Percentiles rank a stretch among this genome's conserved stretches.
Evolutionary conservation across 106 monocot genomes (phyloP).

Genomic region (Ottelia alismoides): DNA sequence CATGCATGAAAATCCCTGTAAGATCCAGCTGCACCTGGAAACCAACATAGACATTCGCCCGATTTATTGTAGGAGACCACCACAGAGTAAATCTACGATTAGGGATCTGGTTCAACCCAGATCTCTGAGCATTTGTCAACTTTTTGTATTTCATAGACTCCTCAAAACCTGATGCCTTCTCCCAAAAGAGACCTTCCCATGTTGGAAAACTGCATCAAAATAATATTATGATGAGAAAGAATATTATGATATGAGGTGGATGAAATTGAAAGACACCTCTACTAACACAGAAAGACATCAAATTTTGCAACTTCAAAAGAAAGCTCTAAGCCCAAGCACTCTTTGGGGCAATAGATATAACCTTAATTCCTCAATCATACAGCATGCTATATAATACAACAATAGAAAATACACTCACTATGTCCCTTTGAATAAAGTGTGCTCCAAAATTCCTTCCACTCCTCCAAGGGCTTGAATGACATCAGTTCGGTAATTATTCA

Average conservation of each 20-base stretch:
- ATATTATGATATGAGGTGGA: too few relatives aligned
- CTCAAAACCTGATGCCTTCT: slow-evolving; percentile 99
- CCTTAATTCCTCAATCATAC: too few relatives aligned
- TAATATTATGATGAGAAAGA: slow-evolving; percentile 10
- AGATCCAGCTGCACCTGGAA: slow-evolving; percentile 98
- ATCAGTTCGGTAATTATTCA: slow-evolving; percentile 98
- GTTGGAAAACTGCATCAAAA: slow-evolving; percentile 74
- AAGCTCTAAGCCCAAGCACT: too few relatives aligned
- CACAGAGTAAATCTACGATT: slow-evolving; percentile 96
- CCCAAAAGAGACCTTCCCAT: slow-evolving; percentile 99
- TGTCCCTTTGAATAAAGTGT: slow-evolving; percentile 97
- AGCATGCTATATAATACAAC: too few relatives aligned
- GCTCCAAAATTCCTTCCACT: slow-evolving; percentile 96
- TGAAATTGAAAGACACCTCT: too few relatives aligned
- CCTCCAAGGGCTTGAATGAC: slow-evolving; percentile 99
- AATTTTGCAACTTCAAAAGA: too few relatives aligned
- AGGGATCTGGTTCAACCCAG: slow-evolving; percentile 97
- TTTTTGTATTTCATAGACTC: slow-evolving; percentile 99
- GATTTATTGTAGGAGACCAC: slow-evolving; percentile 99
- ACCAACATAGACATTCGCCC: slow-evolving; percentile 99
- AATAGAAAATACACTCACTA: slow-evolving; percentile 61
- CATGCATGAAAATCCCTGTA: slow-evolving; percentile 99
- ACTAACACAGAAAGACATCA: too few relatives aligned
- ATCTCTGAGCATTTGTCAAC: slow-evolving; percentile 91
- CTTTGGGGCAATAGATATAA: too few relatives aligned